Evolutionary conservation across 495 filamentous ascomycete genomes (phyloP).

Genomic region (Sabuloglossum arenarium): DNA sequence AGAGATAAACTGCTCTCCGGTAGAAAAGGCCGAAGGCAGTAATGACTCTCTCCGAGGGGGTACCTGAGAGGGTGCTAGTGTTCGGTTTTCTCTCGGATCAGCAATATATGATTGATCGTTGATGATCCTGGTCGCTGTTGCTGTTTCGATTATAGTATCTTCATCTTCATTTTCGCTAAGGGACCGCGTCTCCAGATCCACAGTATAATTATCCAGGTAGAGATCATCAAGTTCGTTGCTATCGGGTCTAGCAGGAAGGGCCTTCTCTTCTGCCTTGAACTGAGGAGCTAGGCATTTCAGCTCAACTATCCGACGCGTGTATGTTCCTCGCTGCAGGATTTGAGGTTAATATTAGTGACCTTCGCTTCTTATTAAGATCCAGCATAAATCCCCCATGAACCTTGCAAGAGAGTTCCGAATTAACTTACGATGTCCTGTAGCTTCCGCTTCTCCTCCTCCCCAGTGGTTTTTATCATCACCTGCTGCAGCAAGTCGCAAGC

Average conservation of each 20-base stretch:
- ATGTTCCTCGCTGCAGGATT: slow-evolving; percentile 50
- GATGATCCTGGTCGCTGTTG: slow-evolving; percentile 22
- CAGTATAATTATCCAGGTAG: not conserved
- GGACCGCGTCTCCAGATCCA: not conserved
- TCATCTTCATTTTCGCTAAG: not conserved
- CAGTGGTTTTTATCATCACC: slow-evolving; percentile 66
- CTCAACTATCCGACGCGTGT: slow-evolving; percentile 71
- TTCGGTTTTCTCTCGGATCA: slow-evolving; percentile 6
- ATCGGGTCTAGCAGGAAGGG: slow-evolving; percentile 51
- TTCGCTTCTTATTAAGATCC: not conserved
- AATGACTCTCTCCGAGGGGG: slow-evolving; percentile 14
- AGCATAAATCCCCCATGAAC: not conserved
- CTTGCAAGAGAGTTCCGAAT: not conserved
- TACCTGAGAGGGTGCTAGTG: slow-evolving; percentile 14
- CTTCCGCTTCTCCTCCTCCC: slow-evolving; percentile 67
- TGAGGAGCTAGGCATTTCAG: slow-evolving; percentile 44
- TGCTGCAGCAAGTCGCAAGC: slow-evolving; percentile 67
- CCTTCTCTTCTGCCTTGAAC: slow-evolving; percentile 36
- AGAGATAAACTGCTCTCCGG: slow-evolving; percentile 4
- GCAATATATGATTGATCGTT: slow-evolving; percentile 12
- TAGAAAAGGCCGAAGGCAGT: slow-evolving; percentile 10
- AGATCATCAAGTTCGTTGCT: not conserved
- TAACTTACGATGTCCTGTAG: slow-evolving; percentile 75
- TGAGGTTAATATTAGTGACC: slow-evolving; percentile 8
- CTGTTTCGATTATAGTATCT: slow-evolving; percentile 24